A percentile compares a stretch with the other conserved stretches of the same genome.
Evolutionary conservation across 805 yeast genomes (phyloP).

Genomic region (Priceomyces melissophilus): DNA sequence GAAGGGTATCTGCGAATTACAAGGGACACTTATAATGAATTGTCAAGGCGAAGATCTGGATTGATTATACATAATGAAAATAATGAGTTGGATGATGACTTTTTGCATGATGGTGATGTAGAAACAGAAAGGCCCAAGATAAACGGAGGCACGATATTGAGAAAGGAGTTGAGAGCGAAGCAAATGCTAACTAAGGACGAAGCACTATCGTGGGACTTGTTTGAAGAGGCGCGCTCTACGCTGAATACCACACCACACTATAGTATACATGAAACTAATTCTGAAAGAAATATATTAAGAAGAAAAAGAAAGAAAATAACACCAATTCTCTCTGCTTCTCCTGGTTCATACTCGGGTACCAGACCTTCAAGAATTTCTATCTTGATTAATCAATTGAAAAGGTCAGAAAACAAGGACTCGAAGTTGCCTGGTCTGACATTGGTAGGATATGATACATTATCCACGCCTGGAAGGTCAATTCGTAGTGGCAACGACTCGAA

Average conservation of each 20-base stretch:
- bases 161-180: conserved; percentile 30
- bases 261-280: background rate
- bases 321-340: conserved; percentile 1
- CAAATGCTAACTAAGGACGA: conserved; percentile 33
- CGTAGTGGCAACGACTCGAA: conserved; percentile 3
- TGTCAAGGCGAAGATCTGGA: conserved; percentile 8
- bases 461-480: conserved; percentile 1
- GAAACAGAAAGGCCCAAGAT: conserved; percentile 14
- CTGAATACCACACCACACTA: conserved; percentile 5
- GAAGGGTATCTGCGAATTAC: too few relatives aligned
- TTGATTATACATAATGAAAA: conserved; percentile 27
- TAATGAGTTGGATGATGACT: conserved; percentile 29
- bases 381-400: conserved; percentile 20
- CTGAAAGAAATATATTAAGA: background rate
- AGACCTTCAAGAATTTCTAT: conserved; percentile 14
- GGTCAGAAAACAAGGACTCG: conserved; percentile 1
- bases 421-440: background rate
- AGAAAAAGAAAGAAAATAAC: conserved; percentile 11
- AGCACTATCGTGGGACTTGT: conserved; percentile 33
- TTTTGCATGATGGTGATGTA: conserved; percentile 15
- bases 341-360: background rate
- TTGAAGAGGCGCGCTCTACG: conserved; percentile 24
- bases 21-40: background rate
- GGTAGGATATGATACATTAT: background rate
- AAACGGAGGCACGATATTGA: conserved; percentile 37